These are phyloP conservation scores for Intubia oerlemansii DNA, from an alignment of 2,329 filamentous ascomycete species.

Conservation along the genomic window DNA sequence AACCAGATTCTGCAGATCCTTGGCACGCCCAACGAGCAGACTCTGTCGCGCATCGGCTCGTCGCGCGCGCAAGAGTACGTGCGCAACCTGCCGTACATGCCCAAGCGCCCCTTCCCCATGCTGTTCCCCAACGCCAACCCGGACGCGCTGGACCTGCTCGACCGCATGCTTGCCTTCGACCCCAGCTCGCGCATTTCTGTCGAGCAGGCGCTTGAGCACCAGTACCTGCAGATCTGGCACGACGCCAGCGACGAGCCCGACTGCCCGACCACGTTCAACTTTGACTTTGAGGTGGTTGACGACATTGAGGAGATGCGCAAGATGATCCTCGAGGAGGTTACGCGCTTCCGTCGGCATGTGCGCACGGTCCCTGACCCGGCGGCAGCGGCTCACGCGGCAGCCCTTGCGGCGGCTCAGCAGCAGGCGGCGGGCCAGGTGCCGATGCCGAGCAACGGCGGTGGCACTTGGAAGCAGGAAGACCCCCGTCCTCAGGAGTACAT, in stretches of 20 bases:
- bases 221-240: slow-evolving; percentile 95
- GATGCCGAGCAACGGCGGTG: slow-evolving; percentile 23
- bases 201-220: slow-evolving; percentile 87
- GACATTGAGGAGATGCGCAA: slow-evolving; percentile 87
- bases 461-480: slow-evolving; percentile 33
- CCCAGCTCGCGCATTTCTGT: slow-evolving; percentile 84
- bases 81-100: slow-evolving; percentile 85
- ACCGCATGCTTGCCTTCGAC: slow-evolving; percentile 95
- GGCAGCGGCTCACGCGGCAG: slow-evolving; percentile 6
- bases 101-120: slow-evolving; percentile 71
- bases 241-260: slow-evolving; percentile 88
- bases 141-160: slow-evolving; percentile 82
- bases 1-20: slow-evolving; percentile 98
- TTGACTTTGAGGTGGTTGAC: slow-evolving; percentile 94
- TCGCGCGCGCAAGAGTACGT: slow-evolving; percentile 96
- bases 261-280: slow-evolving; percentile 90
- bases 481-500: slow-evolving; percentile 38
- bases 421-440: slow-evolving; percentile 23
- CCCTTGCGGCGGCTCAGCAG: slow-evolving; percentile 11
- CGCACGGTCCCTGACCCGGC: slow-evolving; percentile 24
- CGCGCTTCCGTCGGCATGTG: slow-evolving; percentile 52
- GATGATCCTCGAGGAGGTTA: slow-evolving; percentile 93
- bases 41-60: slow-evolving; percentile 78
- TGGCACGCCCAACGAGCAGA: slow-evolving; percentile 90
- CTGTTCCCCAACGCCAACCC: slow-evolving; percentile 92